phyloP scores from a whole-genome alignment of 1,284 basidiomycete genomes.

The Taiwanofungus camphoratus region DNA sequence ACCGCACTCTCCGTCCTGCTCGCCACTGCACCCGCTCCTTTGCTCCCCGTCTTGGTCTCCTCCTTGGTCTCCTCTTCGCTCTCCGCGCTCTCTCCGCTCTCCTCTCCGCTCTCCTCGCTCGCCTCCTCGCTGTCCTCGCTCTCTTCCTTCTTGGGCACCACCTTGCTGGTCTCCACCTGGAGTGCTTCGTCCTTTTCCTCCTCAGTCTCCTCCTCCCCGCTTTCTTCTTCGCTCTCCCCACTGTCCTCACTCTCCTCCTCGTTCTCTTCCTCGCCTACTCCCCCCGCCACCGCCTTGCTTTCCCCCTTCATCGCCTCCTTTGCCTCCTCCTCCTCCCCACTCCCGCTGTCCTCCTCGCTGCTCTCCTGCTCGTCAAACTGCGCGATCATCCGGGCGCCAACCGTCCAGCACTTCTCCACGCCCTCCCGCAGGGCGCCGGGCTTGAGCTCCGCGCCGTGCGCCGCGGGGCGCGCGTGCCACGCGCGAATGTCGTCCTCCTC shows the following conservation, averaged over 20 bases:
- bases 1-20: not conserved
- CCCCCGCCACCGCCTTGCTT: conserved; percentile 18
- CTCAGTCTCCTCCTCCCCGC: conserved; percentile 23
- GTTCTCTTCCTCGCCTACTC: conserved; percentile 21
- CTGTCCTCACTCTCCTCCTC: conserved; percentile 21
- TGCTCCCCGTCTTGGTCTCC: not conserved
- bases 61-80: conserved; percentile 10
- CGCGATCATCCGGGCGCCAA: conserved; percentile 70
- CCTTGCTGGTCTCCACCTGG: too few relatives aligned
- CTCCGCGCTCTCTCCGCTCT: conserved; percentile 8
- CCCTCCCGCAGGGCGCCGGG: conserved; percentile 41
- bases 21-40: not conserved
- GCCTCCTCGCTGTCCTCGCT: conserved; percentile 21
- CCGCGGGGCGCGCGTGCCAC: conserved; percentile 54
- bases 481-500: conserved; percentile 74
- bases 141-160: not conserved
- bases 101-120: conserved; percentile 24
- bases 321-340: conserved; percentile 41
- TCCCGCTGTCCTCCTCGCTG: too few relatives aligned
- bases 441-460: conserved; percentile 44
- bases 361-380: conserved; percentile 74
- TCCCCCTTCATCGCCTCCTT: conserved; percentile 21
- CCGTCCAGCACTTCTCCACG: conserved; percentile 60
- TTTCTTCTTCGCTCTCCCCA: conserved; percentile 14
- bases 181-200: conserved; percentile 21